phyloP scores from a whole-genome alignment of 805 yeast species.

The Lipomyces mesembrius region DNA sequence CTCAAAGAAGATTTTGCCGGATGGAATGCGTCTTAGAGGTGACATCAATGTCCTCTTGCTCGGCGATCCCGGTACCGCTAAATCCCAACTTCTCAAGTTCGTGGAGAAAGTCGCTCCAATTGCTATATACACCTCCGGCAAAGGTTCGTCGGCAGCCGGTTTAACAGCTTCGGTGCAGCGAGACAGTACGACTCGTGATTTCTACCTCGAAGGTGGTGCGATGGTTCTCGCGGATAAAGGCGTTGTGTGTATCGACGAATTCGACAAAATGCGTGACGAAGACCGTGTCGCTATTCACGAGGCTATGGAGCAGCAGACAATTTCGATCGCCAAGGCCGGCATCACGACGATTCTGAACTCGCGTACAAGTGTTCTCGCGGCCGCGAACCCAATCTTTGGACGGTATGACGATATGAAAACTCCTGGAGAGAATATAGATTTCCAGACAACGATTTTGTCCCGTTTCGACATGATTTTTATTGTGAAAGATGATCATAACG shows the following conservation, averaged over 20 bases:
- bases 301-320: conserved; percentile 99
- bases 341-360: conserved; percentile 96
- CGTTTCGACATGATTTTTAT: conserved; percentile 98
- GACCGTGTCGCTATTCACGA: conserved; percentile 99
- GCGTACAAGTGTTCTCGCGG: conserved; percentile 94
- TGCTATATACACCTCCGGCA: conserved; percentile 96
- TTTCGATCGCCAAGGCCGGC: conserved; percentile 98
- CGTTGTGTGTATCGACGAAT: conserved; percentile 98
- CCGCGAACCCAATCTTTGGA: conserved; percentile 97
- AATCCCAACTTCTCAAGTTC: conserved; percentile 91
- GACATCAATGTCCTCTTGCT: conserved; percentile 90
- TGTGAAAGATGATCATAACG: conserved; percentile 93
- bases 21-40: conserved; percentile 95
- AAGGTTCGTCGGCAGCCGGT: conserved; percentile 99
- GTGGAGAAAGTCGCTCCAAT: conserved; percentile 95
- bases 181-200: conserved; percentile 84
- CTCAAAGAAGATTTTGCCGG: conserved; percentile 87
- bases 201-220: conserved; percentile 98
- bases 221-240: conserved; percentile 99
- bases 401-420: conserved; percentile 94
- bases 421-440: conserved; percentile 97
- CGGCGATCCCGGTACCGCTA: conserved; percentile 99
- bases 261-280: conserved; percentile 98
- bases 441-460: conserved; percentile 94
- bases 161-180: conserved; percentile 96